Evolutionary conservation across 768 basidiomycete species (phyloP), one percentile per base, ranked within the genome.

Genomic region (Pholiota conissans): DNA sequence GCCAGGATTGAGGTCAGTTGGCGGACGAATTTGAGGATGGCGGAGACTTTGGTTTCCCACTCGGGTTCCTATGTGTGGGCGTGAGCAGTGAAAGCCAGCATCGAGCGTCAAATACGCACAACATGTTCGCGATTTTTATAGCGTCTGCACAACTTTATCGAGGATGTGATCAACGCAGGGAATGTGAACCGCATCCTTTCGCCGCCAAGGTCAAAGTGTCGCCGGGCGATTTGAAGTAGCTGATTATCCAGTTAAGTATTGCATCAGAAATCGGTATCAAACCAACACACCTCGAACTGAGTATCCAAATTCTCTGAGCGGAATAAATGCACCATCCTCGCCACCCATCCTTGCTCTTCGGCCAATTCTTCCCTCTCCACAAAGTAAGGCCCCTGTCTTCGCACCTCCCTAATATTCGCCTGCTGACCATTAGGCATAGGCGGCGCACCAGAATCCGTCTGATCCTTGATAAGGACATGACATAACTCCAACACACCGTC

Each of bases 331-430:
- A 98, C 91, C 93, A 98, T 98, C 61, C 96, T 79, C 37, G 97
- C 96, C 14, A 98, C 86, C 97, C 97, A 99, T 0, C 97, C 97
- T 66, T 99, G 97, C 71, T 99, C 97, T 71, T 99, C 97, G 0
- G 95, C 95, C 77, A 95, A 81, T 67, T 98, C 96, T 69, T 95
- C 92, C 50, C 87, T 74, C 69, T 96, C 95, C 51, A 83, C 65
- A 27, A 78, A 75, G 63, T 86, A 83, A 9, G 84, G 77, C 6
- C 84, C 85, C 56, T 84, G 82, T 59, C 86, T 76, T 58, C 85
- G 79, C 48, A 72, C 66, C 45, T 83, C 82, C 61, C 80, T 78
- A 22, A 65, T 63, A 24, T 71, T 75, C 27, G 68, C 61, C 34
- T 74, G 71, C 20, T 69, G 68, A 7, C 69, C 71, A 57, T 77